Percentiles rank a stretch among this genome's conserved stretches.
Evolutionary conservation across 2,329 filamentous ascomycete species (phyloP).

Genomic region (Sphaceloma murrayae): DNA sequence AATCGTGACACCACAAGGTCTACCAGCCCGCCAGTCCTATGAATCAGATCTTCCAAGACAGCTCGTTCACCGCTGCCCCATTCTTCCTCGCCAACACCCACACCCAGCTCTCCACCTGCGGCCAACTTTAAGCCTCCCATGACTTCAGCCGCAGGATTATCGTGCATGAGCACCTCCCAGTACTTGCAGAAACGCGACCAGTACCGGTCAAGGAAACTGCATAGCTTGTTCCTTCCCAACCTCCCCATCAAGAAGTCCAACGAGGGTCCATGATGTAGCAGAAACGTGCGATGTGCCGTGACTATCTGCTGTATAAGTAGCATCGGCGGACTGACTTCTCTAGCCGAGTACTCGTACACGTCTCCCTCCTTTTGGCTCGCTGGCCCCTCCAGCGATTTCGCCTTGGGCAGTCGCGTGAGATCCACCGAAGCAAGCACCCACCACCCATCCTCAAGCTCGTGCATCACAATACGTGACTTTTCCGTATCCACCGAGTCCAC

Average conservation of each 20-base stretch:
- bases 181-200: slow-evolving; percentile 60
- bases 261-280: slow-evolving; percentile 74
- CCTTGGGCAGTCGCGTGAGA: slow-evolving; percentile 60
- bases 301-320: slow-evolving; percentile 72
- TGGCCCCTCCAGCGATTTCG: slow-evolving; percentile 26
- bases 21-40: slow-evolving; percentile 69
- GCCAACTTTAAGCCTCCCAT: slow-evolving; percentile 81
- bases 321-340: slow-evolving; percentile 75
- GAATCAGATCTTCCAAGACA: slow-evolving; percentile 80
- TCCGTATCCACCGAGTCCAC: slow-evolving; percentile 87
- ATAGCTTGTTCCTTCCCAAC: slow-evolving; percentile 58
- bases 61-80: slow-evolving; percentile 88
- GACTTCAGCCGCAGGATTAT: slow-evolving; percentile 71
- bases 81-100: slow-evolving; percentile 92
- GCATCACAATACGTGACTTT: slow-evolving; percentile 70
- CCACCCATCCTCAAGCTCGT: slow-evolving; percentile 85
- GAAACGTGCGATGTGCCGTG: slow-evolving; percentile 73
- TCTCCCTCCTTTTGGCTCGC: slow-evolving; percentile 24
- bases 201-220: slow-evolving; percentile 62
- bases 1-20: slow-evolving; percentile 85
- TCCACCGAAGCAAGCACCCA: slow-evolving; percentile 88
- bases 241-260: slow-evolving; percentile 61
- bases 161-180: slow-evolving; percentile 86
- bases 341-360: slow-evolving; percentile 64
- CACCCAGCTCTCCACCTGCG: slow-evolving; percentile 79